A percentile compares a stretch with the other conserved stretches of the same genome.
phyloP scores from a whole-genome alignment of 164 flowering plant genomes.

The Umbellularia californica region DNA sequence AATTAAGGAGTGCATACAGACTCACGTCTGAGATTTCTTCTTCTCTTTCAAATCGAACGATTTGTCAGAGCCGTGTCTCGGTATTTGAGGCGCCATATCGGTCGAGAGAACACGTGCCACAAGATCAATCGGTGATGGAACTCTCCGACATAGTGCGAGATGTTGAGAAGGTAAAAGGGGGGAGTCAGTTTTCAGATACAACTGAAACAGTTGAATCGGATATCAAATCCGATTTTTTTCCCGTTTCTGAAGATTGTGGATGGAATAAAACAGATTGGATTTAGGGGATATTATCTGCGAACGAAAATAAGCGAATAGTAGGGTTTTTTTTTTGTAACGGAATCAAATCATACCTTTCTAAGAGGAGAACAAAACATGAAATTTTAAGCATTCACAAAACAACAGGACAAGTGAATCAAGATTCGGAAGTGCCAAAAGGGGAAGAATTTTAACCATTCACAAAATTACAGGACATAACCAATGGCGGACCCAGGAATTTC shows the following conservation, averaged over 20 bases:
- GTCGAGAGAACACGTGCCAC: neutral
- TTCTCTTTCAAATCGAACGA: neutral
- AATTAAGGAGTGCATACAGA: no score
- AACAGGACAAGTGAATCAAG: no score
- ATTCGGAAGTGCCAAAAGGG: no score
- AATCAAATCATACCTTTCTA: neutral
- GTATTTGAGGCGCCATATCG: constrained; percentile 11
- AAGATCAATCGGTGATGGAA: neutral
- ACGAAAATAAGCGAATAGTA: no score
- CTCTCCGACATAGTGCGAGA: neutral
- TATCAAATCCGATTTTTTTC: neutral
- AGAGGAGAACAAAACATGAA: constrained; percentile 2
- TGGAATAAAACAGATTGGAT: neutral
- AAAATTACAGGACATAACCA: no score
- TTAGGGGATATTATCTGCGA: neutral
- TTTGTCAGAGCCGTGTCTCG: constrained; percentile 3
- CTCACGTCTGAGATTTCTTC: neutral
- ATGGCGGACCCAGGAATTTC: no score
- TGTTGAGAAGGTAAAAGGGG: neutral
- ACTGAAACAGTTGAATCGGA: no score
- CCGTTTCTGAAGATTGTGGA: neutral
- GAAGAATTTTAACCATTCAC: no score
- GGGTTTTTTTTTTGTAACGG: neutral
- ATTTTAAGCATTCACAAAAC: no score
- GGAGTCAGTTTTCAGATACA: no score